A percentile compares a stretch with the other conserved stretches of the same genome.
Conservation (phyloP, 306 rosid species). For the Cicer yamashitae region DNA sequence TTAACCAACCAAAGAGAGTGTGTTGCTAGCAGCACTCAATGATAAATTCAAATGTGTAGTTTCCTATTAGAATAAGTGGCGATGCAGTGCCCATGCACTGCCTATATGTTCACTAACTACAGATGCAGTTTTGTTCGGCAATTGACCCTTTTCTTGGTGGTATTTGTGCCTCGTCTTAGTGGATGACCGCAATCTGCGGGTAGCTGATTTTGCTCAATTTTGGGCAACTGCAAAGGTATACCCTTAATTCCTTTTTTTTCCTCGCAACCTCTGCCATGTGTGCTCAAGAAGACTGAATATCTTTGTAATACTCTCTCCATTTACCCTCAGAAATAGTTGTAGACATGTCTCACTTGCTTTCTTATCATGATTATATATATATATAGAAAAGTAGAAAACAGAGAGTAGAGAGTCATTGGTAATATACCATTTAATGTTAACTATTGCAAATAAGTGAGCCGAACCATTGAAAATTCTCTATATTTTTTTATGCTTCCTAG, state of each 20-base stretch:
- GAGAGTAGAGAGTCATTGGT: not conserved
- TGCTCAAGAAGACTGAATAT: constrained; percentile 69
- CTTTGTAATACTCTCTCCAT: constrained; percentile 52
- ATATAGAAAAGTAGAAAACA: constrained; percentile 30
- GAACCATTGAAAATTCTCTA: constrained; percentile 25
- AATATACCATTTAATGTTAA: not conserved
- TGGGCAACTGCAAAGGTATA: constrained; percentile 99
- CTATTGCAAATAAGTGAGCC: constrained; percentile 36
- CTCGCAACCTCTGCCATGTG: constrained; percentile 75
- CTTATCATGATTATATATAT: constrained; percentile 14
- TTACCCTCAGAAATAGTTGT: constrained; percentile 46
- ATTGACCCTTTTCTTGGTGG: constrained; percentile 99
- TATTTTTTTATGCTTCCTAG: constrained; percentile 24
- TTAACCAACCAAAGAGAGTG: no score
- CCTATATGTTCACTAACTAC: constrained; percentile 86
- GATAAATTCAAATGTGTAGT: constrained; percentile 65
- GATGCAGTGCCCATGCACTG: constrained; percentile 94
- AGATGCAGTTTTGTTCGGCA: constrained; percentile 97
- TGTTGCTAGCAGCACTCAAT: no score
- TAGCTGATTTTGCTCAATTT: constrained; percentile 99
- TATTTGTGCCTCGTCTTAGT: constrained; percentile 99
- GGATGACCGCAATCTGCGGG: constrained; percentile 99
- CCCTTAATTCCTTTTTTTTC: constrained; percentile 71
- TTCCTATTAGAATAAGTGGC: constrained; percentile 72
- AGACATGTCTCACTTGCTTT: constrained; percentile 32